Evolutionary conservation across 169 alveolate species (phyloP).

Genomic region (Toxoplasma gondii): DNA sequence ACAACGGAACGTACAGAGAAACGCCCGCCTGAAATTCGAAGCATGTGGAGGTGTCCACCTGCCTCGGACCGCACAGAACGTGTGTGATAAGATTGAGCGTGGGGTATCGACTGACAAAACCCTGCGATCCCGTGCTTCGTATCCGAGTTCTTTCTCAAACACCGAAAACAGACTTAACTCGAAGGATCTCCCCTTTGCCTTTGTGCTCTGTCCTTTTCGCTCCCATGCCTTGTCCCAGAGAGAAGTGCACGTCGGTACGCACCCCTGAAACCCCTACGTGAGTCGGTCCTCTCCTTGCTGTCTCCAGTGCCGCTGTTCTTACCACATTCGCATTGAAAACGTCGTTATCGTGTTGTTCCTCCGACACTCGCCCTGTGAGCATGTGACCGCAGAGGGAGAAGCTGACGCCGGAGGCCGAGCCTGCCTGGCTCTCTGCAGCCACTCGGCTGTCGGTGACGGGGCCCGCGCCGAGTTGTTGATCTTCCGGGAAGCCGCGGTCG

Average conservation of each 20-base stretch:
- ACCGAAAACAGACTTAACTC: too few relatives aligned
- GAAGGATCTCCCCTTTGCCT: too few relatives aligned
- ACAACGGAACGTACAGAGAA: not conserved
- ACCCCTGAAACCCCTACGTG: too few relatives aligned
- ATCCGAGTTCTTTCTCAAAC: too few relatives aligned
- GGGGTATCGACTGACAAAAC: too few relatives aligned
- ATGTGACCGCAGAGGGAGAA: slow-evolving; percentile 85
- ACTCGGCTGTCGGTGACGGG: slow-evolving; percentile 44
- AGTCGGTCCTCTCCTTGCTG: too few relatives aligned
- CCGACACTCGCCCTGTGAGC: slow-evolving; percentile 70
- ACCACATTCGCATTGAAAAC: slow-evolving; percentile 74
- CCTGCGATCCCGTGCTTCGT: too few relatives aligned
- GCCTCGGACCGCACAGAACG: too few relatives aligned
- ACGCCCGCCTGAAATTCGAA: not conserved
- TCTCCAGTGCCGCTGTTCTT: not conserved
- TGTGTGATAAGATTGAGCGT: too few relatives aligned
- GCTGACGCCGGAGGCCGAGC: slow-evolving; percentile 65
- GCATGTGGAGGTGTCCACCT: not conserved
- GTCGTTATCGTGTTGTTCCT: slow-evolving; percentile 70
- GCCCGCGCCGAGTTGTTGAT: slow-evolving; percentile 45
- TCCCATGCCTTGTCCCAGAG: too few relatives aligned
- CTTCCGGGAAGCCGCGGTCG: slow-evolving; percentile 39
- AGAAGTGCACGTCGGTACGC: too few relatives aligned
- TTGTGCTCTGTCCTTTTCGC: too few relatives aligned
- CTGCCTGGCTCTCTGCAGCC: slow-evolving; percentile 49